These are phyloP conservation scores for Colletotrichum sp. DNA, from an alignment of 2,329 filamentous ascomycete species.

Conservation along the genomic window DNA sequence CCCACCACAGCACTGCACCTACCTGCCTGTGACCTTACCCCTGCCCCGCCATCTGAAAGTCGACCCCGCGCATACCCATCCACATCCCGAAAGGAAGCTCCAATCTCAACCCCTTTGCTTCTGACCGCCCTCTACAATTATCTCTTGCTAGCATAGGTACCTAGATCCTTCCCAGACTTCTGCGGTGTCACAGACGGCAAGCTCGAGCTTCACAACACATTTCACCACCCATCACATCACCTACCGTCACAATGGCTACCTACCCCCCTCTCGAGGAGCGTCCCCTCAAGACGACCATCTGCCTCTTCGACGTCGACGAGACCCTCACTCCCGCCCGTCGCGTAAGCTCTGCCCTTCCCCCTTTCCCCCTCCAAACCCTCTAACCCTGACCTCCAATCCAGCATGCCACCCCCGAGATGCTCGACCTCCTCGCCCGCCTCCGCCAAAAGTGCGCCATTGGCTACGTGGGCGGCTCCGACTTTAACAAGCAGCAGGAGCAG, in stretches of 20 bases:
- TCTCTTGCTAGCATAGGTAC: background rate
- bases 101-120: background rate
- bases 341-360: conserved; percentile 53
- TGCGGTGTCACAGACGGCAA: background rate
- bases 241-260: conserved; percentile 7
- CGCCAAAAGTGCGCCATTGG: conserved; percentile 90
- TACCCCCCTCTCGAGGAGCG: conserved; percentile 83
- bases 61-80: conserved; percentile 14
- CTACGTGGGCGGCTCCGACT: conserved; percentile 91
- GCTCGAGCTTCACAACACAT: background rate
- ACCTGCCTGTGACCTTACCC: background rate
- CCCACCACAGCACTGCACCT: background rate
- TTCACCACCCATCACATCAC: background rate
- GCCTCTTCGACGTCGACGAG: conserved; percentile 94
- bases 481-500: conserved; percentile 95
- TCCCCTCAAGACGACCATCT: conserved; percentile 90
- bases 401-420: conserved; percentile 80
- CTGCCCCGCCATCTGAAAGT: conserved; percentile 20
- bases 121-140: background rate
- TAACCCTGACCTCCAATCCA: conserved; percentile 34
- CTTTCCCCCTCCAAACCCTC: background rate
- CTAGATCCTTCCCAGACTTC: background rate
- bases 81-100: conserved; percentile 15
- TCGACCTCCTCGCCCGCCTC: conserved; percentile 77
- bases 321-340: conserved; percentile 85